Evolutionary conservation across 768 basidiomycete genomes (phyloP), one percentile per base, ranked within the genome.

Genomic region (Cystofilobasidium capitatum): DNA sequence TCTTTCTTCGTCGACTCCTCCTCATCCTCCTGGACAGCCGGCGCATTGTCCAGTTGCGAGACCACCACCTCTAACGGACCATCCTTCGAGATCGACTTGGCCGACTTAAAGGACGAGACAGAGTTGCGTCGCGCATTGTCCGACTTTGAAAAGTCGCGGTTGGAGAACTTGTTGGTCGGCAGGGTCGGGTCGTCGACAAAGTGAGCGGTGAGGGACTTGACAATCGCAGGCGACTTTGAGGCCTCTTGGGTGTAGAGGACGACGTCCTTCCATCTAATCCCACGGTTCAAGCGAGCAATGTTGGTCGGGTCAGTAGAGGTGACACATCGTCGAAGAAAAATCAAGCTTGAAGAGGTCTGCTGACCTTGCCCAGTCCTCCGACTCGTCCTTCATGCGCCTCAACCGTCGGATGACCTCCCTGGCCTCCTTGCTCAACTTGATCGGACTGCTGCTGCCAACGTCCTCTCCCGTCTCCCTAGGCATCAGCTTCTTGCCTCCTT

Each of bases 21-120:
- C 65, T 84, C 83, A 77, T 88, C 86, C 73, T 93, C 90, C 86
- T 91, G 91, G 84, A 86, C 85, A 72, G 88, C 89, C 64, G 17
- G 44, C 6, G 57, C 8, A 10, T 2, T 20, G 12, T 58, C 57
- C 12, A 10, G 29, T 59, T 37, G 16, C 5, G 58, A n/a, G n/a
- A n/a, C n/a, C n/a, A n/a, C n/a, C 33, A 1, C 8, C 58, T 59
- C 39, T 36, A 33, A 35, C 29, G 45, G 20, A 6, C 26, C 49
- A 10, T 31, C 35, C 24, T 62, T 55, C 2, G 65, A 64, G 2
- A 51, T 45, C 13, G 62, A 47, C 1, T 65, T 39, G 1, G 58
- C 55, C 9, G 31, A 42, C 26, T 0, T 47, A 26, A 20, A 68
- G 70, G 22, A 74, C 69, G 29, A 73, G 71, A 90, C 2, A 87